Base-by-base conservation (phyloP, 2,329 filamentous ascomycete species). In the Aspergillus sp. region DNA sequence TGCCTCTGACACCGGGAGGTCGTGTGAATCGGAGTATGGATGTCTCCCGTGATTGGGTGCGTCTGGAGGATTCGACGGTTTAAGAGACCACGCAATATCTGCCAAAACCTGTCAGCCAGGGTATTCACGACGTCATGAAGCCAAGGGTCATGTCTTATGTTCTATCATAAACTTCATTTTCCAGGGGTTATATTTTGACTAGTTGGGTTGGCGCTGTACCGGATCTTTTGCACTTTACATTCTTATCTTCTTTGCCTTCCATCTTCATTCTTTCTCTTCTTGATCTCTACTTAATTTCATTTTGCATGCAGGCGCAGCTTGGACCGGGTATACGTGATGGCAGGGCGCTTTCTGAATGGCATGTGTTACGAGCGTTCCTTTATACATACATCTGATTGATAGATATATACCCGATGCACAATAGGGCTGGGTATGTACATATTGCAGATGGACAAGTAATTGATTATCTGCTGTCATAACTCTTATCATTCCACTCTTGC, bases 11-110 rank as follows among this genome's bases (percentile, higher is more conserved):
- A 0, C 82, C 82, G 2, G 82, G 82, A 19, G 78, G 79, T 19
- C 70, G 81, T 44, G 73, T 83, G 27, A 79, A 82, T 57, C 71
- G 82, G 56, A 83, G 80, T 61, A 81, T 85, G 79, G 82, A 85
- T 62, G 78, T 82, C 51, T 72, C 74, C 49, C 66, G 81, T 52
- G 76, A 75, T 50, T 80, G 79, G 79, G 63, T 79, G 5, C 65
- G 64, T 32, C 50, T 69, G 20, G 62, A 66, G 3, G 62, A 68
- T 43, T 60, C 60, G 17, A 52, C 56, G 6, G 46, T 53, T 22
- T 52, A 57, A 44, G 61, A 35, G 52, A 43, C 35, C 6, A 45
- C 32, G 45, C 45, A 43, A 51, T 32, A 44, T 17, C 17, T 12
- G 7, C 7, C 12, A 22, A n/a, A 44, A 39, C 45, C 23, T 9